Evolutionary conservation across 129 eudicot species (phyloP).

Genomic region (Lactuca saligna): DNA sequence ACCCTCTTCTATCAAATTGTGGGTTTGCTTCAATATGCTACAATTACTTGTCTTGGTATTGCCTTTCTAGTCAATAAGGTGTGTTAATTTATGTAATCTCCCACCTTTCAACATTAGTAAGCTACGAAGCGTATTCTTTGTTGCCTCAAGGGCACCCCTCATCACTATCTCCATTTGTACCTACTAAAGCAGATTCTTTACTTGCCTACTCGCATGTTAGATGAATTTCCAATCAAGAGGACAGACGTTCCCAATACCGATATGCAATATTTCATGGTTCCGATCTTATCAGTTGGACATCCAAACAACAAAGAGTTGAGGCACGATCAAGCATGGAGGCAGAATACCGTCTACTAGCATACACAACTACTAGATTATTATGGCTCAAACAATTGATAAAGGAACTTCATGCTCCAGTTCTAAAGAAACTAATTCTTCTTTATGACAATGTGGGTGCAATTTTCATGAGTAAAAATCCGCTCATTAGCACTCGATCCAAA

Average conservation of each 20-base stretch:
- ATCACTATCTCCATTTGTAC: not conserved
- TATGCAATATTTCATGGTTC: not conserved
- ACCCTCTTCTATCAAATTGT: not conserved
- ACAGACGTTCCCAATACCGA: not conserved
- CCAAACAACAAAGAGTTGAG: not conserved
- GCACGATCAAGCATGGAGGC: not conserved
- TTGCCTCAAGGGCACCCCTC: not conserved
- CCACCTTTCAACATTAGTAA: not conserved
- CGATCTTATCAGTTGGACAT: not conserved
- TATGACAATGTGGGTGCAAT: not conserved
- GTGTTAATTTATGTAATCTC: not conserved
- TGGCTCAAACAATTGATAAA: not conserved
- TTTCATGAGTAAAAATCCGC: not conserved
- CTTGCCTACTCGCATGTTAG: not conserved
- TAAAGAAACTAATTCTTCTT: not conserved
- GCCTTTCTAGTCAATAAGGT: not conserved
- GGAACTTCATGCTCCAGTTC: not conserved
- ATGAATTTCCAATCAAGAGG: not conserved
- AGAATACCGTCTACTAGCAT: not conserved
- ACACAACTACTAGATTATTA: not conserved
- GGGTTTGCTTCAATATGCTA: not conserved
- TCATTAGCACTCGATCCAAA: not conserved
- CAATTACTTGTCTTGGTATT: not conserved
- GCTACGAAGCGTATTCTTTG: not conserved
- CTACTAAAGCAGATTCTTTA: not conserved